These are phyloP conservation scores for Hypoxylon perforatum DNA, from an alignment of 495 filamentous ascomycete species.

Conservation along the genomic window DNA sequence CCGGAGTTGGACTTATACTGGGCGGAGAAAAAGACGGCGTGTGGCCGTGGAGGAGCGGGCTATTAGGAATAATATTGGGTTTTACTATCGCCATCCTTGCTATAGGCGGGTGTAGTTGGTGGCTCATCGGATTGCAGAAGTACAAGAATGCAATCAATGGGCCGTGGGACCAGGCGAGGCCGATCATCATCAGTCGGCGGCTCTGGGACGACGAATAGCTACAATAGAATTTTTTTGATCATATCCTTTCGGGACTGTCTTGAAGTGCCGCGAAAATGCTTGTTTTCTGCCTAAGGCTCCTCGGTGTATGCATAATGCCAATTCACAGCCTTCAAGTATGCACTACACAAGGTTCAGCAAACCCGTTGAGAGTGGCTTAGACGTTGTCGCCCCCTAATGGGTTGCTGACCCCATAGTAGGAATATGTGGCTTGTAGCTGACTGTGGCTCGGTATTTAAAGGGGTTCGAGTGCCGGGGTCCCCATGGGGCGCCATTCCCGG, in stretches of 20 bases:
- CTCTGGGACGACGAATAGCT: slow-evolving; percentile 60
- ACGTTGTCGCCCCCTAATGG: no score
- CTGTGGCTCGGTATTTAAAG: no score
- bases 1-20: slow-evolving; percentile 77
- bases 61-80: slow-evolving; percentile 78
- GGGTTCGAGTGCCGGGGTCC: no score
- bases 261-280: no score
- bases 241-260: background rate
- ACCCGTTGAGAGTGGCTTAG: no score
- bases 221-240: slow-evolving; percentile 2
- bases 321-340: no score
- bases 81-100: slow-evolving; percentile 71
- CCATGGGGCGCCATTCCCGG: no score
- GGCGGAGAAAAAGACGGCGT: slow-evolving; percentile 48
- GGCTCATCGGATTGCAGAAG: slow-evolving; percentile 95
- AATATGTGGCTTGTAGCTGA: no score
- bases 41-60: slow-evolving; percentile 78
- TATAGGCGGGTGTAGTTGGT: slow-evolving; percentile 97
- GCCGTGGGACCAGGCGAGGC: slow-evolving; percentile 96
- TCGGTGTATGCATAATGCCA: no score
- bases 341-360: no score
- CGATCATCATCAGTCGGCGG: slow-evolving; percentile 71
- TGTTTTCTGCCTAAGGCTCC: no score
- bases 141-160: slow-evolving; percentile 99
- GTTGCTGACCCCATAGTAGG: no score